Evolutionary conservation across 768 basidiomycete genomes (phyloP).

Genomic region (Hydnomerulius pinastri): DNA sequence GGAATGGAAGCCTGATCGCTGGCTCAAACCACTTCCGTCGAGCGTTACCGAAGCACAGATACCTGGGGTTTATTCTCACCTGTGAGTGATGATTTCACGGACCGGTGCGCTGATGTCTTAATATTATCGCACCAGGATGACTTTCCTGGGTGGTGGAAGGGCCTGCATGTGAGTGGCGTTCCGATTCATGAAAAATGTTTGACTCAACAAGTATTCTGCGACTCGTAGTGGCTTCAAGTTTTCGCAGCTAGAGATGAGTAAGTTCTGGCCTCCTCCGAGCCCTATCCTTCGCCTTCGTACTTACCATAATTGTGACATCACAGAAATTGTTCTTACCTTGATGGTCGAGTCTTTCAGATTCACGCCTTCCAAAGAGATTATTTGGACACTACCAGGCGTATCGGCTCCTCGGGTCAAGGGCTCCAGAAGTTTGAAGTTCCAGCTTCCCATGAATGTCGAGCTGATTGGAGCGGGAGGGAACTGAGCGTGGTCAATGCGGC

Average conservation of each 20-base stretch:
- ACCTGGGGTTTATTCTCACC: conserved; percentile 46
- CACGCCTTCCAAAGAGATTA: conserved; percentile 7
- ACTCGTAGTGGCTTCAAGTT: conserved; percentile 43
- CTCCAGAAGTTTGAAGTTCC: not conserved
- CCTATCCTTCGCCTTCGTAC: no score
- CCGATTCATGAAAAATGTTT: no score
- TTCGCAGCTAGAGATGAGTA: conserved; percentile 46
- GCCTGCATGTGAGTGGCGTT: conserved; percentile 43
- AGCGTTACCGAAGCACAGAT: conserved; percentile 37
- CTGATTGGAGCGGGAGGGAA: no score
- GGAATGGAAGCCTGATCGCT: conserved; percentile 55
- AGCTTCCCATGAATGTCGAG: conserved; percentile 5
- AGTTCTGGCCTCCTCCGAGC: not conserved
- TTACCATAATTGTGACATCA: no score
- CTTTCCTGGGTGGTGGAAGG: conserved; percentile 48
- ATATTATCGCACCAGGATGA: conserved; percentile 34
- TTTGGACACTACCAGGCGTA: conserved; percentile 5
- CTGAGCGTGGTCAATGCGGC: no score
- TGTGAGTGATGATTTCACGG: conserved; percentile 29
- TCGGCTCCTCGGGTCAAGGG: conserved; percentile 10
- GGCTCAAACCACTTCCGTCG: conserved; percentile 43
- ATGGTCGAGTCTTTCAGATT: conserved; percentile 8
- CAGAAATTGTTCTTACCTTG: conserved; percentile 4
- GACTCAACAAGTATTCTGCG: no score
- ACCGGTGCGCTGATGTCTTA: no score